phyloP scores from a whole-genome alignment of 2,329 filamentous ascomycete species.

The Aspergillus pseudonomiae region DNA sequence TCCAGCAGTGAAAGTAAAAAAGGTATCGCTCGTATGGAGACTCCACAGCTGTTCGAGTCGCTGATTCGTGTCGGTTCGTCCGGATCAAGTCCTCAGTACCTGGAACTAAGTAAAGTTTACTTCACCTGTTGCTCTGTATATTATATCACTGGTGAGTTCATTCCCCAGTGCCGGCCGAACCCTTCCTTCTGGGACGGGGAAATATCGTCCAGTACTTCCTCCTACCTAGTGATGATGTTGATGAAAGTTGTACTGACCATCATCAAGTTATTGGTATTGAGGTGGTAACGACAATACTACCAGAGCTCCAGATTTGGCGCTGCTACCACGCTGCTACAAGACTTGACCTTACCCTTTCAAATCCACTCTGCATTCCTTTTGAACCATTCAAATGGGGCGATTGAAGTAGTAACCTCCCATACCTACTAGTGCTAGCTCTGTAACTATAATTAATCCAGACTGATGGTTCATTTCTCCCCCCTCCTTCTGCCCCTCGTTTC shows the following conservation, averaged over 20 bases:
- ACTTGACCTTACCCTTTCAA: background rate
- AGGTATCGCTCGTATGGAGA: background rate
- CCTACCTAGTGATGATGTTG: background rate
- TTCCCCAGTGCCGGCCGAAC: background rate
- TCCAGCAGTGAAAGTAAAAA: background rate
- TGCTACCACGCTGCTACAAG: background rate
- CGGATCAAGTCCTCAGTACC: conserved; percentile 28
- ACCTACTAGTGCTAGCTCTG: background rate
- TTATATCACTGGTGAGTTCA: conserved; percentile 1
- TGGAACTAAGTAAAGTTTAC: conserved; percentile 23
- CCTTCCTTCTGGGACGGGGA: background rate
- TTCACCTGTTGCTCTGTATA: background rate
- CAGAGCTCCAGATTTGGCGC: background rate
- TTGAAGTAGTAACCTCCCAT: background rate
- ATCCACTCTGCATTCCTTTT: background rate
- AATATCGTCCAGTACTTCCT: background rate
- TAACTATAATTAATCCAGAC: conserved; percentile 2
- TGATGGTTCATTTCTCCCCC: conserved; percentile 8
- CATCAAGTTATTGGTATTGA: background rate
- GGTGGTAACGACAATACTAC: background rate
- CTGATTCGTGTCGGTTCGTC: conserved; percentile 27
- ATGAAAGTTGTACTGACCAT: background rate
- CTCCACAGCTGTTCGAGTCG: conserved; percentile 22
- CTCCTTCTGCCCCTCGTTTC: conserved; percentile 25
- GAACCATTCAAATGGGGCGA: background rate